phyloP scores from a whole-genome alignment of 495 filamentous ascomycete species.

The Penicillium argentinense region DNA sequence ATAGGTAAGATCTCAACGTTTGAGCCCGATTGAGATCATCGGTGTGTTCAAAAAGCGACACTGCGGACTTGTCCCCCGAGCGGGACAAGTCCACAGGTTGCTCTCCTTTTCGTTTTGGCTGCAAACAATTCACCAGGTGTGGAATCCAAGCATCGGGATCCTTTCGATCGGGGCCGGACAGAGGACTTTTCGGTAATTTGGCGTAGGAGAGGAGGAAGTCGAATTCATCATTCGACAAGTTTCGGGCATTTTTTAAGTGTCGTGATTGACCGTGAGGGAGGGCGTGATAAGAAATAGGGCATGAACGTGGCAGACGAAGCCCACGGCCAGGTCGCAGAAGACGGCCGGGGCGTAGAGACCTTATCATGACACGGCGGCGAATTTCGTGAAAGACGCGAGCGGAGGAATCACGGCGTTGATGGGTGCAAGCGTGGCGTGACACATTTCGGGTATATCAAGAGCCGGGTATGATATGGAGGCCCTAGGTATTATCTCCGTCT shows the following conservation, averaged over 20 bases:
- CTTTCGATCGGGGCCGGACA: conserved; percentile 9
- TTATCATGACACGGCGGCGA: conserved; percentile 47
- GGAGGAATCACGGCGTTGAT: conserved; percentile 38
- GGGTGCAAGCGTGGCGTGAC: conserved; percentile 29
- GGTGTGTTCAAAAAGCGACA: conserved; percentile 13
- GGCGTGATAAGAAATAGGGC: conserved; percentile 9
- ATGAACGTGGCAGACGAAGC: conserved; percentile 9
- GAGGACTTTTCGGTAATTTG: conserved; percentile 11
- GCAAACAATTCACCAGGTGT: conserved; percentile 45
- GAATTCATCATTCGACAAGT: conserved; percentile 10
- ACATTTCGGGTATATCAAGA: conserved; percentile 38
- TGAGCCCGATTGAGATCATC: conserved; percentile 19
- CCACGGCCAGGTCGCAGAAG: conserved; percentile 37
- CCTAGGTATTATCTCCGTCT: neutral
- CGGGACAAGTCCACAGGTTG: conserved; percentile 9
- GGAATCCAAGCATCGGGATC: conserved; percentile 40
- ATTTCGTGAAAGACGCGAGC: conserved; percentile 27
- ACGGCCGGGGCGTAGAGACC: conserved; percentile 38
- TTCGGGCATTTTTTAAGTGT: neutral
- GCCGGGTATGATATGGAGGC: conserved; percentile 22
- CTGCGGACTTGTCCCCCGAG: conserved; percentile 6
- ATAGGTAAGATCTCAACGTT: conserved; percentile 26
- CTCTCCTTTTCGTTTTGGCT: conserved; percentile 23
- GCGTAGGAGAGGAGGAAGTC: conserved; percentile 15
- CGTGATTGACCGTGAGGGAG: conserved; percentile 8